These are phyloP conservation scores for Coprinopsis strossmayeri DNA, from an alignment of 768 basidiomycete genomes.

Conservation along the genomic window DNA sequence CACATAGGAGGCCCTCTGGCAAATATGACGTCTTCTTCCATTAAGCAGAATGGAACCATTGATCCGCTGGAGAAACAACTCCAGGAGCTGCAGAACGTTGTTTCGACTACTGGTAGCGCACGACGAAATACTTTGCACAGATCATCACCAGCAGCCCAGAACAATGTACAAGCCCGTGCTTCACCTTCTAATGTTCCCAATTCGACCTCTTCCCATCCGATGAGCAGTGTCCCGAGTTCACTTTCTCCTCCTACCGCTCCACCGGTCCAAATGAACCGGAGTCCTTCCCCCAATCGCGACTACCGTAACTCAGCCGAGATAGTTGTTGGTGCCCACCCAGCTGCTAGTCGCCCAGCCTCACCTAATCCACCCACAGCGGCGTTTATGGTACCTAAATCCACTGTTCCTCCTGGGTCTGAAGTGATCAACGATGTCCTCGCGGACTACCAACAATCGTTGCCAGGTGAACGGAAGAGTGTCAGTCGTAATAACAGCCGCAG, in stretches of 20 bases:
- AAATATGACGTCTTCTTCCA: slow-evolving; percentile 5
- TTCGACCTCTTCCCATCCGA: slow-evolving; percentile 7
- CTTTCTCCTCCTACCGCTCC: slow-evolving; percentile 29
- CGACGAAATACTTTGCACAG: slow-evolving; percentile 38
- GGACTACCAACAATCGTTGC: slow-evolving; percentile 80
- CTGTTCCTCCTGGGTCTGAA: slow-evolving; percentile 38
- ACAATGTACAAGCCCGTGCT: slow-evolving; percentile 1
- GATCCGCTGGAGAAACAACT: slow-evolving; percentile 67
- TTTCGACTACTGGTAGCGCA: slow-evolving; percentile 38
- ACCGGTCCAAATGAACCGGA: slow-evolving; percentile 16
- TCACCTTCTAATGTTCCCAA: neutral
- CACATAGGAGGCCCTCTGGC: slow-evolving; percentile 14
- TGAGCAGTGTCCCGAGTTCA: slow-evolving; percentile 21
- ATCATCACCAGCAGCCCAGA: slow-evolving; percentile 18
- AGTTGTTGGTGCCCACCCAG: slow-evolving; percentile 74
- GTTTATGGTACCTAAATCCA: slow-evolving; percentile 57
- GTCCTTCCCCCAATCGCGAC: slow-evolving; percentile 41
- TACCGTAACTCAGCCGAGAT: slow-evolving; percentile 71
- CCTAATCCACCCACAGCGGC: slow-evolving; percentile 70
- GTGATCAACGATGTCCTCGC: slow-evolving; percentile 67
- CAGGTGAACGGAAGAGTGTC: slow-evolving; percentile 69
- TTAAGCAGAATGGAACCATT: slow-evolving; percentile 26
- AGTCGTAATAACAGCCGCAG: slow-evolving; percentile 48
- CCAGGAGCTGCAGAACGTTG: slow-evolving; percentile 47
- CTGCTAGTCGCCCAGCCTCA: slow-evolving; percentile 64